These are phyloP conservation scores for Hypseocharis bilobata DNA, from an alignment of 441 rosid species.

Conservation along the genomic window DNA sequence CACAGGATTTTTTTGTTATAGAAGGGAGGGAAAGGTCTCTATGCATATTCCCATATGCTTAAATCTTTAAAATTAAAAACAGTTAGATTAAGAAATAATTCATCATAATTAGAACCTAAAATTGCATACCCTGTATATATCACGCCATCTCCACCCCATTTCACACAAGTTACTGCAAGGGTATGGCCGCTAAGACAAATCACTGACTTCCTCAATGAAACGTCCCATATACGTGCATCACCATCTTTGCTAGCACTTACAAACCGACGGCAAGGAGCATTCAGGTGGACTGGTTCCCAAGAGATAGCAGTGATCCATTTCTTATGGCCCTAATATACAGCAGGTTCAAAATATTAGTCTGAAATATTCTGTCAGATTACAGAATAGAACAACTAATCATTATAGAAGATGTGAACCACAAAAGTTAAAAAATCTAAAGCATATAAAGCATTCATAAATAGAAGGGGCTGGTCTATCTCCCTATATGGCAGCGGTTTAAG, in stretches of 20 bases:
- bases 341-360: slow-evolving; percentile 17
- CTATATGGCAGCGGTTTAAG: neutral
- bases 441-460: neutral
- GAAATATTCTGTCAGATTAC: neutral
- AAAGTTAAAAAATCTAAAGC: neutral
- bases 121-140: slow-evolving; percentile 76
- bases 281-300: slow-evolving; percentile 93
- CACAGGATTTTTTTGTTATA: neutral
- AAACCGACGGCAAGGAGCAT: slow-evolving; percentile 83
- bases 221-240: slow-evolving; percentile 94
- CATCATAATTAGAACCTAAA: slow-evolving; percentile 8
- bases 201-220: slow-evolving; percentile 52
- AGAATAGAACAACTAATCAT: neutral
- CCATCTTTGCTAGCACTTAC: slow-evolving; percentile 98
- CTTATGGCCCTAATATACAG: slow-evolving; percentile 69
- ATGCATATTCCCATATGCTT: too few species aligned
- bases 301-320: slow-evolving; percentile 97
- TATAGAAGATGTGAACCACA: neutral
- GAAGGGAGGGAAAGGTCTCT: slow-evolving; percentile 2
- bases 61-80: too few species aligned
- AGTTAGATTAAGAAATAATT: slow-evolving; percentile 2
- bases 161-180: slow-evolving; percentile 92
- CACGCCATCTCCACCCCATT: slow-evolving; percentile 96
- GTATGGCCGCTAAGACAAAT: slow-evolving; percentile 82
- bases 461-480: neutral